Percentiles rank a stretch among this genome's conserved stretches.
phyloP scores from a whole-genome alignment of 164 flowering plant species.

The Chimonanthus salicifolius region DNA sequence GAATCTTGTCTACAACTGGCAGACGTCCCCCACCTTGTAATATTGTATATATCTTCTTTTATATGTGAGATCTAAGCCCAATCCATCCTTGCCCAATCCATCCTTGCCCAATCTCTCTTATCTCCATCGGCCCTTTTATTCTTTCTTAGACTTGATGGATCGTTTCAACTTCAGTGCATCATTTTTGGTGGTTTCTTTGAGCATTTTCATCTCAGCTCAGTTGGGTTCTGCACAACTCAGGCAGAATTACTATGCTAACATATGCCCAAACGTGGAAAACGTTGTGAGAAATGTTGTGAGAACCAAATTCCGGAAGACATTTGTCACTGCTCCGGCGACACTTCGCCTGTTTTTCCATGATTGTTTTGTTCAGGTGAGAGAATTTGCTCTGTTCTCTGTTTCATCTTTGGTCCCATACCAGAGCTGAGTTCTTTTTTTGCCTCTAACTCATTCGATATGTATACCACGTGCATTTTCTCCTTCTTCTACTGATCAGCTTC shows the following conservation, averaged over 20 bases:
- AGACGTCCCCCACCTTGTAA: neutral
- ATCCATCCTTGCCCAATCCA: neutral
- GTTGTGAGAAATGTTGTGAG: slow-evolving; percentile 55
- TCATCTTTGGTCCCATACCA: too few species aligned
- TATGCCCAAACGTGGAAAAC: slow-evolving; percentile 71
- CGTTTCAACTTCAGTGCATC: slow-evolving; percentile 7
- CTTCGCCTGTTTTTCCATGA: slow-evolving; percentile 92
- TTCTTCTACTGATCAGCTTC: neutral
- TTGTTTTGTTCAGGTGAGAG: slow-evolving; percentile 59
- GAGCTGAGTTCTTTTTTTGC: too few species aligned
- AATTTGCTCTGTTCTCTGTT: neutral
- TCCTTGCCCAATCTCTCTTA: slow-evolving; percentile 1
- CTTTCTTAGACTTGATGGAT: slow-evolving; percentile 20
- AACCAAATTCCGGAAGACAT: slow-evolving; percentile 56
- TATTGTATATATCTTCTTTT: neutral
- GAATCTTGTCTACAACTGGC: neutral
- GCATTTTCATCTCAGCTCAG: slow-evolving; percentile 23
- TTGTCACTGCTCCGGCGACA: slow-evolving; percentile 72
- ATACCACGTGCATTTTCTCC: too few species aligned
- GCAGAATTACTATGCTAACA: slow-evolving; percentile 49
- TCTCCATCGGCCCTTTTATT: neutral
- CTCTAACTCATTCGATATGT: too few species aligned
- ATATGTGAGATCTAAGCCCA: neutral
- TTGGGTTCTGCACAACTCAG: slow-evolving; percentile 45
- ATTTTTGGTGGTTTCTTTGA: slow-evolving; percentile 18